Evolutionary conservation across 164 flowering plant genomes (phyloP), one percentile per base, ranked within the genome.

Genomic region (Vitis rupestris): DNA sequence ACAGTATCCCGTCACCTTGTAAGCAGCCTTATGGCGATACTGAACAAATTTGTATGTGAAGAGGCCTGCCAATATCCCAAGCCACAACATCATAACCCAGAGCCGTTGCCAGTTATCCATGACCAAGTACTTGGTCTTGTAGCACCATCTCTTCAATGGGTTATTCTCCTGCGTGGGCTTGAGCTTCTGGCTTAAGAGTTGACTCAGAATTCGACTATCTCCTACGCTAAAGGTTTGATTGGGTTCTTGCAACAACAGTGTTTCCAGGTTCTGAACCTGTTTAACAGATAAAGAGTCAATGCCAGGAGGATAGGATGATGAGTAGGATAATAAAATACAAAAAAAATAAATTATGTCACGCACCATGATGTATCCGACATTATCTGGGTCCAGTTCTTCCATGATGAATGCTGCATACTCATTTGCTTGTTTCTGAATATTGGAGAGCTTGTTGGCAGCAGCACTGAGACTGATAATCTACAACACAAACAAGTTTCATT

Each of bases 321-420:
- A 3, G 7, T 37, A 3, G 0, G 44, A 37, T 6, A 37, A 37
- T 37, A 37, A 37, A 37, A 37, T 37, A 19, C 13, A 13, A 23
- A 58, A 9, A 23, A 13, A 3, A 4, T 17, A 12, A 16, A 58
- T 9, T 19, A 58, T n/a, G 17, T n/a, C 30, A 48, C 7, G 27
- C 78, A 86, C 90, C 86, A 75, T 75, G 7, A 84, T 79, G 76
- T 76, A 83, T 10, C 90, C 90, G 16, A 55, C 50, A 23, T 76
- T 75, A 14, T 80, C 79, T 5, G 87, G 85, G 67, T 86, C 90
- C 49, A 84, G 74, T 68, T 86, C 90, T 78, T 86, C 88, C 90
- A 86, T 86, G 76, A 86, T 84, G 52, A 86, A 59, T 3, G 85
- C 87, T 13, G 90, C 84, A 53, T 84, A 86, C 62, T 86, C 90